phyloP scores from a whole-genome alignment of 2,329 filamentous ascomycete species.

The Fusarium coffeatum region DNA sequence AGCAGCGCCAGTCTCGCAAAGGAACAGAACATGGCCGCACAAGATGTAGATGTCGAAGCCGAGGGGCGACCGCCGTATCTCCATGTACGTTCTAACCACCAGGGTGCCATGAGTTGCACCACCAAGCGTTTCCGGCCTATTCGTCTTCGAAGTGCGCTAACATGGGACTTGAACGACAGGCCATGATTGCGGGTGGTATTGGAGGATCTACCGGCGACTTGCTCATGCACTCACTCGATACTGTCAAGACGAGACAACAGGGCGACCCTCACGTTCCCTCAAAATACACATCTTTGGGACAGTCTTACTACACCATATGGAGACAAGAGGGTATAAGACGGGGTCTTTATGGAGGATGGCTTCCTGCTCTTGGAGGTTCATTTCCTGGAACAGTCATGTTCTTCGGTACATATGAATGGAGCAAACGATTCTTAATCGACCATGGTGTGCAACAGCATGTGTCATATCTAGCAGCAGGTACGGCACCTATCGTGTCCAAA shows the following conservation, averaged over 20 bases:
- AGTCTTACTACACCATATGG: conserved; percentile 92
- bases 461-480: conserved; percentile 87
- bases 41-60: conserved; percentile 56
- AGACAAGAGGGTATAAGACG: conserved; percentile 88
- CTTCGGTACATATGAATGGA: conserved; percentile 96
- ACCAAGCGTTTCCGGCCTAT: conserved; percentile 2
- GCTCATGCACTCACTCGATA: conserved; percentile 98
- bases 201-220: conserved; percentile 95
- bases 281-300: conserved; percentile 90
- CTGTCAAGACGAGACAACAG: conserved; percentile 97
- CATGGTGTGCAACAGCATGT: conserved; percentile 82
- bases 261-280: conserved; percentile 93
- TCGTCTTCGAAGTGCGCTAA: conserved; percentile 35
- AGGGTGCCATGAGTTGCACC: neutral
- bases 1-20: conserved; percentile 36
- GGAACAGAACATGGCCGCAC: conserved; percentile 51
- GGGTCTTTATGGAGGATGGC: conserved; percentile 92
- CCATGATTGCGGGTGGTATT: conserved; percentile 94
- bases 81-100: conserved; percentile 51
- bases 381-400: conserved; percentile 95
- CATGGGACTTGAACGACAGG: conserved; percentile 60
- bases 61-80: conserved; percentile 59
- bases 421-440: conserved; percentile 90
- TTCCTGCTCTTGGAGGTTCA: conserved; percentile 89
- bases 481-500: conserved; percentile 21